Base-by-base conservation (phyloP, 169 alveolate genomes). In the Sarcocystis neurona region DNA sequence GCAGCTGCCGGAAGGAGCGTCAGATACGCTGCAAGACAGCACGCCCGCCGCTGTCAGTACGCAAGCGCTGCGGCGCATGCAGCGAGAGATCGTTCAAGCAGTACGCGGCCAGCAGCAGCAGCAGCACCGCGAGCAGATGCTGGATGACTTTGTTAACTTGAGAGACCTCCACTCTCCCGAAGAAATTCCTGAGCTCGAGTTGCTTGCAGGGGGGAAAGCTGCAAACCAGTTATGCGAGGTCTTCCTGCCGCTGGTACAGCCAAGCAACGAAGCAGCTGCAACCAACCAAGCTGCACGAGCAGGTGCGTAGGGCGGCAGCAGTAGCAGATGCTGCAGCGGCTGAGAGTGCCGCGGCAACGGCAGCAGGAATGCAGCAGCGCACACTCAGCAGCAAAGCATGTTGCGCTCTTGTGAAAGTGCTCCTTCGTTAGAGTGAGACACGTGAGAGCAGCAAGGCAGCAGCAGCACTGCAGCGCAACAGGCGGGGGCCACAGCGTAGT, bases 161-260 rank as follows among this genome's bases (percentile, higher is more conserved):
- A 72, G 41, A 39, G 82, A 72, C 32, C 56, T 72, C 32, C 82
- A 72, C 27, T n/a, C n/a, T n/a, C n/a, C n/a, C n/a, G 56, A 47
- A 27, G 82, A 72, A 2, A 27, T 72, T 39, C 82, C 82, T 0
- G 82, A 72, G 56, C 82, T 72, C 18, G 41, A n/a, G 56, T 48
- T 39, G 34, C 56, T 72, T 12, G 82, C 82, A n/a, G 82, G 82
- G 4, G 82, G 82, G 43, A 72, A 72, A 32, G 82, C 58, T 34
- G 82, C 82, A 39, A 72, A 72, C 34, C 82, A 72, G 34, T 30
- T 48, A n/a, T 72, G 82, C 56, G 82, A 72, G 32, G 82, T 72
- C 82, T 72, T 72, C 56, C 82, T 72, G 20, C 82, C 82, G 2
- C 82, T 72, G 15, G 32, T 39, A 1, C 58, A 41, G 34, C 34